Evolutionary conservation across 1,139 yeast genomes (phyloP).

Genomic region (Diutina rugosa): DNA sequence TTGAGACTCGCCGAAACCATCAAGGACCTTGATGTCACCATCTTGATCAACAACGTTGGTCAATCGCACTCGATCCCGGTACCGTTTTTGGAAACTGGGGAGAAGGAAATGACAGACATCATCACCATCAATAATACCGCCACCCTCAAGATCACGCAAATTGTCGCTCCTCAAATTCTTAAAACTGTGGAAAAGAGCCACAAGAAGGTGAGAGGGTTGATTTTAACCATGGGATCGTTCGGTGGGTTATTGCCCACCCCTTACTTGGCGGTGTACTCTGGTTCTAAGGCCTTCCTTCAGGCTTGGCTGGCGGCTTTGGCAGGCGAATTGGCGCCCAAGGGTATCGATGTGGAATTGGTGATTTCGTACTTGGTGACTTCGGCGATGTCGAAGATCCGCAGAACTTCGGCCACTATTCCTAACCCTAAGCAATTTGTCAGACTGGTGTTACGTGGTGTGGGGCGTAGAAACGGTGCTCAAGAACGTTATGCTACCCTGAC

Average conservation of each 20-base stretch:
- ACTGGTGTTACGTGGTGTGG: slow-evolving; percentile 53
- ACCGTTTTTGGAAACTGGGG: slow-evolving; percentile 72
- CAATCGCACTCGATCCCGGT: slow-evolving; percentile 92
- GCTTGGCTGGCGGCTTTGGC: slow-evolving; percentile 85
- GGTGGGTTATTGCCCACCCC: slow-evolving; percentile 94
- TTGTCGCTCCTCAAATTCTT: slow-evolving; percentile 55
- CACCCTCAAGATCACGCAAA: slow-evolving; percentile 72
- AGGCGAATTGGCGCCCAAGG: slow-evolving; percentile 59
- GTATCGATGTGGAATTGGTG: slow-evolving; percentile 76
- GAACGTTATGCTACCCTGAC: slow-evolving; percentile 78
- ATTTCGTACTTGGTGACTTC: slow-evolving; percentile 90
- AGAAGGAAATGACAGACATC: slow-evolving; percentile 61
- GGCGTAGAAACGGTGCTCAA: slow-evolving; percentile 87
- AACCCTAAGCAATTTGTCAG: slow-evolving; percentile 68
- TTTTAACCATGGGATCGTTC: slow-evolving; percentile 93
- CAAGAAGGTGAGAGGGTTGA: slow-evolving; percentile 45
- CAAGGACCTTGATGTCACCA: slow-evolving; percentile 45
- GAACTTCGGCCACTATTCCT: slow-evolving; percentile 67
- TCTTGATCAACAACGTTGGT: slow-evolving; percentile 87
- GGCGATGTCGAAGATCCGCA: slow-evolving; percentile 88
- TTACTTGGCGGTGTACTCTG: slow-evolving; percentile 83
- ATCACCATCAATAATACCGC: slow-evolving; percentile 78
- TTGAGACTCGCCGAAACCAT: slow-evolving; percentile 32
- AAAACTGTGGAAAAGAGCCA: slow-evolving; percentile 30
- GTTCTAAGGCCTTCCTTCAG: slow-evolving; percentile 91